Base-by-base conservation (phyloP, 129 eudicot genomes). In the Artemisia annua region DNA sequence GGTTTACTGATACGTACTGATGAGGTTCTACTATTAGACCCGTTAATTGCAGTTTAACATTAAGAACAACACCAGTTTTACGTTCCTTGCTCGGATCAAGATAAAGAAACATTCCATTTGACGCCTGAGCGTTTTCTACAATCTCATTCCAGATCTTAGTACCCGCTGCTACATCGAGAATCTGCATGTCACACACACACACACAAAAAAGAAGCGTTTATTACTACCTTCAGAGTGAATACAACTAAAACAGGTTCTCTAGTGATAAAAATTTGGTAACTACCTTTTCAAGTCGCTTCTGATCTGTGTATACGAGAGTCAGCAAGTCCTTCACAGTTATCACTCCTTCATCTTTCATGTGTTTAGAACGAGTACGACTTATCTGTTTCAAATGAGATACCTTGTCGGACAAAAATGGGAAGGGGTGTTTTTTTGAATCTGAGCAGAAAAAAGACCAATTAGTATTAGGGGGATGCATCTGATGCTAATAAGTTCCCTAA, bases 121-220 rank as follows among this genome's bases (percentile, higher is more conserved):
- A 89, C 51, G 89, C 83, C 76, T 76, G 84, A 48, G 92, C 96
- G 67, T 87, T 90, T 16, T 89, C 88, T 17, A 84, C 79, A 1
- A 83, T 83, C 44, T 65, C 81, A n/a, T 84, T 76, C 98, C 95
- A 89, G 83, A 35, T 78, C 55, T 80, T 87, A 8, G 86, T 67
- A 48, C 89, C 83, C 28, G 82, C 30, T 66, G 79, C 26, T 7
- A 75, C 53, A 7, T 20, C 73, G 12, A 89, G 92, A 64, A 85
- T 87, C 98, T 92, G 89, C 77, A 85, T 77, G 26, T 43, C 74
- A 46, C 28, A 28, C 44, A 39, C 7, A 68, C n/a, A n/a, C n/a
- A n/a, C n/a, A n/a, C n/a, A 14, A 71, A 53, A 58, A 63, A 11
- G 30, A 54, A 5, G 9, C 66, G 1, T 30, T 30, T 70, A 32